phyloP scores from a whole-genome alignment of 176 grass and related monocot genomes.

The Cenchrus fungigraminus region DNA sequence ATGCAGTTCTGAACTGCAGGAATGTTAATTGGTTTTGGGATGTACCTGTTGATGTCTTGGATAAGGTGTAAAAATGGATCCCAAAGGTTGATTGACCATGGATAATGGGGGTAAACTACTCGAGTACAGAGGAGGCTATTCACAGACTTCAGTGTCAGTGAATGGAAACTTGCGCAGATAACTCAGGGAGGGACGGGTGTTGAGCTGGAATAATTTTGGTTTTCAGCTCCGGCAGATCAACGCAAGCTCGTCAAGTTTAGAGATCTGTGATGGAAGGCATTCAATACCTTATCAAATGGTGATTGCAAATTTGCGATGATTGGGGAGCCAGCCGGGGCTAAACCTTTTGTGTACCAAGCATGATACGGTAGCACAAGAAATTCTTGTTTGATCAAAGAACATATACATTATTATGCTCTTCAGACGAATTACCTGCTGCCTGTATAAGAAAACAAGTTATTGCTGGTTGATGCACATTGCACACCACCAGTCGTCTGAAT shows the following conservation, averaged over 20 bases:
- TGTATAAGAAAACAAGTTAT: not conserved
- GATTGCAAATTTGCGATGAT: not conserved
- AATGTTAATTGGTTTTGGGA: not conserved
- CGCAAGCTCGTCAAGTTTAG: slow-evolving; percentile 24
- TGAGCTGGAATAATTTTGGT: not conserved
- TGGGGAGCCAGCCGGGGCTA: not conserved
- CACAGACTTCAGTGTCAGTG: slow-evolving; percentile 3
- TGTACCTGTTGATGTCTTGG: slow-evolving; percentile 15
- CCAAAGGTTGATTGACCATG: not conserved
- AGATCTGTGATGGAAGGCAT: slow-evolving; percentile 26
- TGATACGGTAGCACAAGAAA: not conserved
- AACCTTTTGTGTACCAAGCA: not conserved
- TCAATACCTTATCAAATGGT: slow-evolving; percentile 1
- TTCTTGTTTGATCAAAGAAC: not conserved
- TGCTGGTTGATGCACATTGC: too few species aligned
- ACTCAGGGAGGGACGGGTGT: not conserved
- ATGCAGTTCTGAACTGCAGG: too few species aligned
- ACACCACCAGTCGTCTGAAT: too few species aligned
- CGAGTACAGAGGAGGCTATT: not conserved
- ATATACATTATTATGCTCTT: not conserved
- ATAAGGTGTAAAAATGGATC: slow-evolving; percentile 8
- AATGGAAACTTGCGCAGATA: slow-evolving; percentile 8
- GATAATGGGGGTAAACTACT: not conserved
- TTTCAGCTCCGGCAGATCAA: slow-evolving; percentile 34
- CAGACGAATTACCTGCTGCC: not conserved